Conservation (phyloP, 2,329 filamentous ascomycete genomes). For the Sporothrix pseudoabietina region DNA sequence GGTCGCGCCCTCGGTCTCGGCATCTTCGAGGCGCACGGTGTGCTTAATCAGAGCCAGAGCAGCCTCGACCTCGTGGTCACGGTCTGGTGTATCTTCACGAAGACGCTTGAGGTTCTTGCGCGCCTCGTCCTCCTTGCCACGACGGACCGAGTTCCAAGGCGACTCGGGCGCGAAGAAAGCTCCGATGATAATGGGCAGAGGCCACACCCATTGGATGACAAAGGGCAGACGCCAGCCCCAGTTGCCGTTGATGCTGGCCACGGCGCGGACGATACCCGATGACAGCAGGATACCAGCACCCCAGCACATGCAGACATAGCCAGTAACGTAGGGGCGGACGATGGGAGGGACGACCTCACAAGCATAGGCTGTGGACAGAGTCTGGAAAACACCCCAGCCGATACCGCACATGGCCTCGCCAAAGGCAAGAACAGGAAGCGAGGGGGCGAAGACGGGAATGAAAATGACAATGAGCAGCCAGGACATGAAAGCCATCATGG, state of each 20-base stretch:
- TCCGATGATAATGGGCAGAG: conserved; percentile 45
- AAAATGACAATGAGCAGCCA: conserved; percentile 50
- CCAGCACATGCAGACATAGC: conserved; percentile 53
- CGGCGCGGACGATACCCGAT: conserved; percentile 45
- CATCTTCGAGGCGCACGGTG: conserved; percentile 48
- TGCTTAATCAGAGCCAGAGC: conserved; percentile 49
- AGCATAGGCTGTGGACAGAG: conserved; percentile 47
- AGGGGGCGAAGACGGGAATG: conserved; percentile 50
- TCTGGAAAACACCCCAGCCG: conserved; percentile 37
- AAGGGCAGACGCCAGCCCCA: conserved; percentile 46
- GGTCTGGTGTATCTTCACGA: conserved; percentile 40
- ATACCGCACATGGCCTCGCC: conserved; percentile 52
- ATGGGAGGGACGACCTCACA: conserved; percentile 43
- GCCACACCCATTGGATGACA: conserved; percentile 43
- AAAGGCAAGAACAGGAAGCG: conserved; percentile 44
- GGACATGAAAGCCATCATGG: conserved; percentile 48
- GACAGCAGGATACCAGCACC: conserved; percentile 44
- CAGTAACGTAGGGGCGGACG: conserved; percentile 45
- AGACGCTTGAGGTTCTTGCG: neutral
- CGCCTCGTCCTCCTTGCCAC: conserved; percentile 44
- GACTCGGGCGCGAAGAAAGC: conserved; percentile 50
- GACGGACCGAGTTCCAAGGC: conserved; percentile 51
- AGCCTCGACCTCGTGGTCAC: conserved; percentile 27
- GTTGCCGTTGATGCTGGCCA: conserved; percentile 41
- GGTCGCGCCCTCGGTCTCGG: conserved; percentile 37